These are phyloP conservation scores for Phytophthora hybrid DNA, from an alignment of 352 stramenopile species.

Conservation along the genomic window DNA sequence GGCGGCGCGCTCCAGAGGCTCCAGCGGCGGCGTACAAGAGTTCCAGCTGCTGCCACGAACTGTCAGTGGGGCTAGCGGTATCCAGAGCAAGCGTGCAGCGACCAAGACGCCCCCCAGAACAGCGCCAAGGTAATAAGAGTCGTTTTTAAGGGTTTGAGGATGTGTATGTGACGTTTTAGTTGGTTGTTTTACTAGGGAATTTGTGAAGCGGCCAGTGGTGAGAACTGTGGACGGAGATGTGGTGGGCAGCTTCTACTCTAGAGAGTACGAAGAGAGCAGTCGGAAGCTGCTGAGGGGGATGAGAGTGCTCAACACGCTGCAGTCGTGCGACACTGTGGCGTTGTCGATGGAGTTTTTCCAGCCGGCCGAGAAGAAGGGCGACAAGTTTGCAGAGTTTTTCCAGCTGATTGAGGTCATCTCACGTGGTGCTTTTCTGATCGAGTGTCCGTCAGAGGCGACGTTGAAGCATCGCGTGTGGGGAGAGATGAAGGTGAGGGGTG, in stretches of 20 bases:
- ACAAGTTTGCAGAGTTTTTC: conserved; percentile 35
- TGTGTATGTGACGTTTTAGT: not conserved
- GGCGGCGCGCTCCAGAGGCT: conserved; percentile 38
- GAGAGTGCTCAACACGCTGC: conserved; percentile 65
- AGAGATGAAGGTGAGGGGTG: conserved; percentile 51
- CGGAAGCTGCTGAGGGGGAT: conserved; percentile 43
- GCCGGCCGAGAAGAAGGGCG: conserved; percentile 1
- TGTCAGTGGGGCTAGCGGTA: not conserved
- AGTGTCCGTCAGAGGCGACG: conserved; percentile 42
- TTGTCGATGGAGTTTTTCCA: conserved; percentile 55
- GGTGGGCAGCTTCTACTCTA: conserved; percentile 57
- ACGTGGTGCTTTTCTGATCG: conserved; percentile 58
- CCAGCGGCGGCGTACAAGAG: conserved; percentile 41
- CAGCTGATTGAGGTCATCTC: conserved; percentile 62
- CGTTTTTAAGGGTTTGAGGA: not conserved
- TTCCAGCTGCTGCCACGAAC: conserved; percentile 60
- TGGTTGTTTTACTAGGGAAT: conserved; percentile 50
- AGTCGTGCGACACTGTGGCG: conserved; percentile 77
- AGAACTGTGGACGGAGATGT: conserved; percentile 63
- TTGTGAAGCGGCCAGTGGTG: conserved; percentile 58
- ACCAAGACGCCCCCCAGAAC: conserved; percentile 18
- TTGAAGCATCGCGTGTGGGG: conserved; percentile 53
- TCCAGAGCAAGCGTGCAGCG: conserved; percentile 18
- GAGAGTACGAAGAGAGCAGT: conserved; percentile 57
- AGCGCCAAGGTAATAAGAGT: conserved; percentile 24